Evolutionary conservation across 2,329 filamentous ascomycete genomes (phyloP), one percentile per base, ranked within the genome.

Genomic region (Aspergillus ruber): DNA sequence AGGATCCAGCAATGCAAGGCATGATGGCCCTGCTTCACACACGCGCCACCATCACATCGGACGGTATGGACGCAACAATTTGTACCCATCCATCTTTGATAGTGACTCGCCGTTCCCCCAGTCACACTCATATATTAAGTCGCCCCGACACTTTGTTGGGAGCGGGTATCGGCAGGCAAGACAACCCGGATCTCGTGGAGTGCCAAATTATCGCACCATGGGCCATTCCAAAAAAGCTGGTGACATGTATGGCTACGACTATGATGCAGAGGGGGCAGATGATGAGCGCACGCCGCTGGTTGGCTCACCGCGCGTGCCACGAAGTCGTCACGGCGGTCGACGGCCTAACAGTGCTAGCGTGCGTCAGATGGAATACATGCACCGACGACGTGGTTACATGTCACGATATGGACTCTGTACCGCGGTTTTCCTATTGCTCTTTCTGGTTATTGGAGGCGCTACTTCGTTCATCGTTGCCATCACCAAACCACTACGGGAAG

Each of bases 391-490:
- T 43, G 80, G 81, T 76, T 86, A 58, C 78, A 86, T 72, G 65
- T 85, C 67, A 74, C 82, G 86, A 29, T 88, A 90, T 59, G 88
- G 89, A n/a, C 88, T 89, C 47, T 97, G 90, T 63, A 74, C 94
- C 9, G 80, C 95, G 10, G 78, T 95, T n/a, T 83, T 85, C 2
- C 77, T 94, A 52, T 83, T 96, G 72, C 72, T 96, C 18, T 70
- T 93, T 33, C 74, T 95, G 13, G 81, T 96, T 38, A 80, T 94
- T 42, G 84, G 89, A n/a, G 88, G 88, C 38, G 86, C 88, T 8
- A 84, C 93, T 33, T 88, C 86, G 18, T 93, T 97, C 66, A 83
- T 96, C 69, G 86, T 96, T 68, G 88, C 90, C 41, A 91, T 90
- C 17, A 95, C 90, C 25, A 90, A 95, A 62, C 88, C 90, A 6